phyloP scores from a whole-genome alignment of 208 protist species.

The Blechomonas ayalai region DNA sequence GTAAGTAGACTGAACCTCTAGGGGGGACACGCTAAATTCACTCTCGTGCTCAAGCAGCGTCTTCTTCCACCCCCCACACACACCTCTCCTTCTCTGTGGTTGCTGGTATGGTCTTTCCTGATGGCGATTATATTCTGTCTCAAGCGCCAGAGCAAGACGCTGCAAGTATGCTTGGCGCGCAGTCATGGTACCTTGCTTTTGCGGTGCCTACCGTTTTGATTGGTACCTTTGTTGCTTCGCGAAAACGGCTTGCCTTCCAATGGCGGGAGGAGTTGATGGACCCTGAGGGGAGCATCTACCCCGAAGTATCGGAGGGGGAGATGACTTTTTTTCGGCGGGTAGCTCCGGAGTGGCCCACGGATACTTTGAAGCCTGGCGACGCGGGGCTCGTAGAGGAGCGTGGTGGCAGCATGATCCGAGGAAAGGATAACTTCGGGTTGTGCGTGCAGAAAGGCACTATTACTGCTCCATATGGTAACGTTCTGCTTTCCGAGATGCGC shows the following conservation, averaged over 20 bases:
- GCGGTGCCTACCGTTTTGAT: conserved; percentile 42
- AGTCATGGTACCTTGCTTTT: conserved; percentile 64
- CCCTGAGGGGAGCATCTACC: conserved; percentile 37
- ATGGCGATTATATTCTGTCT: not conserved
- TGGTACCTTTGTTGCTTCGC: conserved; percentile 63
- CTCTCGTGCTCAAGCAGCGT: too few relatives aligned
- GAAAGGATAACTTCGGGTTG: conserved; percentile 62
- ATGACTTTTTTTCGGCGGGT: conserved; percentile 64
- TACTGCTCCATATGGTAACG: not conserved
- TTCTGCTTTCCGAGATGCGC: not conserved
- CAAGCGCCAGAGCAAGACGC: not conserved
- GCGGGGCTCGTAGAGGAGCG: not conserved
- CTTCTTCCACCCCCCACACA: too few relatives aligned
- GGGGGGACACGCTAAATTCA: too few relatives aligned
- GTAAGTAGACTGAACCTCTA: too few relatives aligned
- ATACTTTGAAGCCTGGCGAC: not conserved
- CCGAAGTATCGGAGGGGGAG: conserved; percentile 43
- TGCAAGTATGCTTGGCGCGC: conserved; percentile 67
- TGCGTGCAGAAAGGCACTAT: conserved; percentile 16
- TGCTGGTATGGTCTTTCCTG: conserved; percentile 1
- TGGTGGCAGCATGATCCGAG: conserved; percentile 15
- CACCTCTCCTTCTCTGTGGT: not conserved
- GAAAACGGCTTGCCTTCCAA: conserved; percentile 77
- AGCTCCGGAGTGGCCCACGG: conserved; percentile 6
- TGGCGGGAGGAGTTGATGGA: conserved; percentile 86